phyloP scores from a whole-genome alignment of 192 early-diverging fungal species.

The Gigaspora rosea region DNA sequence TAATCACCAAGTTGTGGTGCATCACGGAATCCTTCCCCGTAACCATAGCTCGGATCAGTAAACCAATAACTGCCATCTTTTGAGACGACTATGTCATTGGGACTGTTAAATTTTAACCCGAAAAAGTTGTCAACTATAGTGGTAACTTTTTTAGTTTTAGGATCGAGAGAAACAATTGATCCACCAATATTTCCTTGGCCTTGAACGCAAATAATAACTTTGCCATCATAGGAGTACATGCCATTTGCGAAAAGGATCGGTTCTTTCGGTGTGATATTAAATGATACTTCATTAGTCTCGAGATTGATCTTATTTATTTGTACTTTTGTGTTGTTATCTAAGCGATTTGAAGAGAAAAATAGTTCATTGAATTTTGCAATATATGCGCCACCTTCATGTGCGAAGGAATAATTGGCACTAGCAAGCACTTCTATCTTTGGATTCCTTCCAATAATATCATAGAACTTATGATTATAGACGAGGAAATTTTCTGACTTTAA shows the following conservation, averaged over 20 bases:
- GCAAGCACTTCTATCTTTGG: background rate
- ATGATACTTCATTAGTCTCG: background rate
- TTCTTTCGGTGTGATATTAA: background rate
- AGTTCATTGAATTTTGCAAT: background rate
- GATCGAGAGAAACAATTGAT: background rate
- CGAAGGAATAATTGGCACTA: background rate
- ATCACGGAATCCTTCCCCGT: background rate
- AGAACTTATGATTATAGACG: too few relatives aligned
- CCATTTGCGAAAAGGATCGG: background rate
- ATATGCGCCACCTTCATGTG: background rate
- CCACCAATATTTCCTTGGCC: slow-evolving; percentile 8
- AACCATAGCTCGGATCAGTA: slow-evolving; percentile 1
- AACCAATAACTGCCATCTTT: background rate
- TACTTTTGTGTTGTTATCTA: background rate
- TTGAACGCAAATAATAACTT: slow-evolving; percentile 4
- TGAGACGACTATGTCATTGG: background rate
- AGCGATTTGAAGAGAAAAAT: background rate
- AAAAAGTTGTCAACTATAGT: background rate
- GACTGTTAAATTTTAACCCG: background rate
- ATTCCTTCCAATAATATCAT: background rate
- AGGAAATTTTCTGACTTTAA: too few relatives aligned
- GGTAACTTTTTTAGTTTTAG: background rate
- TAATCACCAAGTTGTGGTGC: background rate
- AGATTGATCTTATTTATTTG: background rate
- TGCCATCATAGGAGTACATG: background rate